phyloP scores from a whole-genome alignment of 441 rosid genomes.

The Francoa sonchifolia region DNA sequence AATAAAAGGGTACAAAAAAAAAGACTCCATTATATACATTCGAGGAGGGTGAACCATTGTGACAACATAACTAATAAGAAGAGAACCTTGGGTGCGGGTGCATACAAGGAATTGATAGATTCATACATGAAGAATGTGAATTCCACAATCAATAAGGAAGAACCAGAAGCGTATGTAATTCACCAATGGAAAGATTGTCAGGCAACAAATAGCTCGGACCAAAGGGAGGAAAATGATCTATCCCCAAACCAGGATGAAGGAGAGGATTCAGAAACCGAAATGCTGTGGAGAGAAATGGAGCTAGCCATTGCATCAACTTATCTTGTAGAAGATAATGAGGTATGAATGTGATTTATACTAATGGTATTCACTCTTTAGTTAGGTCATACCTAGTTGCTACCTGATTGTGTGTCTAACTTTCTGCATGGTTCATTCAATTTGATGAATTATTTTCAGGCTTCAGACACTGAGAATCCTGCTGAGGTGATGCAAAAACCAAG shows the following conservation, averaged over 20 bases:
- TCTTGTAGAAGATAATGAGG: constrained; percentile 75
- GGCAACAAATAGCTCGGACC: constrained; percentile 19
- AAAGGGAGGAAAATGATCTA: constrained; percentile 15
- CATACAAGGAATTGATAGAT: constrained; percentile 60
- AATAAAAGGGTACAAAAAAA: constrained; percentile 18
- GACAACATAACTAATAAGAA: constrained; percentile 25
- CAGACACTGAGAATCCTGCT: constrained; percentile 20
- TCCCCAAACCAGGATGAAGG: constrained; percentile 36
- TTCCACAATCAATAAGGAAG: constrained; percentile 40
- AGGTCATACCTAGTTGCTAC: too few species aligned
- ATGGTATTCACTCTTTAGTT: too few species aligned
- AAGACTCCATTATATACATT: constrained; percentile 16
- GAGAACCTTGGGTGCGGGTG: constrained; percentile 56
- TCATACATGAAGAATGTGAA: constrained; percentile 71
- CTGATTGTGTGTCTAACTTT: too few species aligned
- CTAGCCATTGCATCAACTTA: constrained; percentile 56
- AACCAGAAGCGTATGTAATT: constrained; percentile 39
- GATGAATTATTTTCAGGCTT: constrained; percentile 38
- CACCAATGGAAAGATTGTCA: constrained; percentile 67
- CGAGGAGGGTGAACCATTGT: constrained; percentile 15
- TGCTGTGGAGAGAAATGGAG: constrained; percentile 91
- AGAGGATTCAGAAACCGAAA: constrained; percentile 54
- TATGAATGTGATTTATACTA: constrained; percentile 10
- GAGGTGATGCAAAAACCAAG: constrained; percentile 26
- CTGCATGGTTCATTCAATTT: too few species aligned